These are phyloP conservation scores for Hypoxylon cercidicola DNA, from an alignment of 495 filamentous ascomycete genomes.

Conservation along the genomic window DNA sequence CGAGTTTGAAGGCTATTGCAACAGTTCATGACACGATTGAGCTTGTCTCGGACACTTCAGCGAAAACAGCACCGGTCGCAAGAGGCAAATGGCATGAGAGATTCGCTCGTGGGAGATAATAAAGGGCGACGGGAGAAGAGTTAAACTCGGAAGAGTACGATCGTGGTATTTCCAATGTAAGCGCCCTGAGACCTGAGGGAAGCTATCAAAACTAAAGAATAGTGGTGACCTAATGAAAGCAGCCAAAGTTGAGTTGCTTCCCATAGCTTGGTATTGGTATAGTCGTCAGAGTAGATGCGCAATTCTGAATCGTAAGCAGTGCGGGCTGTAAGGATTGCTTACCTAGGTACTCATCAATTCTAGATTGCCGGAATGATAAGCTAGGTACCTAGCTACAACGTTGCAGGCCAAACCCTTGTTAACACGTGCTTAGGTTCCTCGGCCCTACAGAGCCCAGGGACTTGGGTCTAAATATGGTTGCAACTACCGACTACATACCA, in stretches of 20 bases:
- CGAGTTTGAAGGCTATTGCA: constrained; percentile 68
- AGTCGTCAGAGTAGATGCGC: too few species aligned
- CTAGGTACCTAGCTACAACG: too few species aligned
- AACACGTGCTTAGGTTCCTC: constrained; percentile 26
- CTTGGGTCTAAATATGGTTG: too few species aligned
- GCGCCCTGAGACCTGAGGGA: not conserved
- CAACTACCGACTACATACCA: too few species aligned
- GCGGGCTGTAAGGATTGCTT: not conserved
- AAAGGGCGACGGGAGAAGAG: not conserved
- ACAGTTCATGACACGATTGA: constrained; percentile 81
- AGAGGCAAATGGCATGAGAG: constrained; percentile 90
- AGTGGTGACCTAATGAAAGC: too few species aligned
- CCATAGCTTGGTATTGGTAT: too few species aligned
- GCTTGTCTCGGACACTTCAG: constrained; percentile 57
- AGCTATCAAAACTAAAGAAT: too few species aligned
- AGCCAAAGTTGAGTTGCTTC: too few species aligned
- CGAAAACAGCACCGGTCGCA: constrained; percentile 54
- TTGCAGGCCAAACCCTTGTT: constrained; percentile 33
- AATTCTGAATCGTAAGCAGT: not conserved
- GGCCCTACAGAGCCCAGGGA: not conserved
- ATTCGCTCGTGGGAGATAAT: constrained; percentile 67
- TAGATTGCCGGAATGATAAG: constrained; percentile 13
- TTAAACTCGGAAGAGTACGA: too few species aligned
- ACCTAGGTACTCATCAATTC: constrained; percentile 2
- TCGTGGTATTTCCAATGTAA: not conserved